Percentiles rank a stretch among this genome's conserved stretches.
Evolutionary conservation across 2,329 filamentous ascomycete species (phyloP).

Genomic region (Colletotrichum kahawae): DNA sequence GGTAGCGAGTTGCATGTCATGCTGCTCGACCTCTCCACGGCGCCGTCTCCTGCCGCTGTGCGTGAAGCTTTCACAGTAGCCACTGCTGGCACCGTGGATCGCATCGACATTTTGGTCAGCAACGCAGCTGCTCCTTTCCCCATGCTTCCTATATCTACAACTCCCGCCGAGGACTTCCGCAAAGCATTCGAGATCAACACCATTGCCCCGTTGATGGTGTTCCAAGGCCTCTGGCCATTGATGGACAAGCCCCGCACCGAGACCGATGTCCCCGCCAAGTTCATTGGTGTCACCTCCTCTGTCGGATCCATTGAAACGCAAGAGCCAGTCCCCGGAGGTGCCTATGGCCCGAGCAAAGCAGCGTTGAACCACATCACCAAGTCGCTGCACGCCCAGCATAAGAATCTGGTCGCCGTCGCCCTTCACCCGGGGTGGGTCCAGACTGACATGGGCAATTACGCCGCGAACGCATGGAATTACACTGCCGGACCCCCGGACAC

Average conservation of each 20-base stretch:
- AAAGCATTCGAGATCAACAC: constrained; percentile 50
- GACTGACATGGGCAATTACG: constrained; percentile 33
- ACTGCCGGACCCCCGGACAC: constrained; percentile 27
- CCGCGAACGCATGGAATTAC: constrained; percentile 36
- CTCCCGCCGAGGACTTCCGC: constrained; percentile 36
- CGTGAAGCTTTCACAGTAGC: constrained; percentile 30
- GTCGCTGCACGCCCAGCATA: constrained; percentile 33
- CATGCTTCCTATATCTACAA: constrained; percentile 32
- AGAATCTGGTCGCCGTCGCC: constrained; percentile 30
- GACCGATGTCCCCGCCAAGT: constrained; percentile 29
- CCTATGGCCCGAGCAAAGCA: constrained; percentile 40
- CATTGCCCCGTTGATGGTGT: constrained; percentile 39
- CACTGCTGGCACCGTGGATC: constrained; percentile 32
- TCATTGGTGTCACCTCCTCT: constrained; percentile 40
- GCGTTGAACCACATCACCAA: constrained; percentile 38
- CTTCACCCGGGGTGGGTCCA: constrained; percentile 45
- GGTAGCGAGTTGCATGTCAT: constrained; percentile 37
- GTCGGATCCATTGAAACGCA: constrained; percentile 37
- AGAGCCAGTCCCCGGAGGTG: constrained; percentile 35
- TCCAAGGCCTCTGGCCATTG: constrained; percentile 40
- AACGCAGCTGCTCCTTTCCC: constrained; percentile 50
- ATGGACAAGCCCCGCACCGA: constrained; percentile 30
- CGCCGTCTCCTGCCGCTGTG: constrained; percentile 26
- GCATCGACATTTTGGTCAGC: constrained; percentile 56
- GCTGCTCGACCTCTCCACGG: constrained; percentile 39